Evolutionary conservation across 2,329 filamentous ascomycete genomes (phyloP).

Genomic region (Hortaea sp.): DNA sequence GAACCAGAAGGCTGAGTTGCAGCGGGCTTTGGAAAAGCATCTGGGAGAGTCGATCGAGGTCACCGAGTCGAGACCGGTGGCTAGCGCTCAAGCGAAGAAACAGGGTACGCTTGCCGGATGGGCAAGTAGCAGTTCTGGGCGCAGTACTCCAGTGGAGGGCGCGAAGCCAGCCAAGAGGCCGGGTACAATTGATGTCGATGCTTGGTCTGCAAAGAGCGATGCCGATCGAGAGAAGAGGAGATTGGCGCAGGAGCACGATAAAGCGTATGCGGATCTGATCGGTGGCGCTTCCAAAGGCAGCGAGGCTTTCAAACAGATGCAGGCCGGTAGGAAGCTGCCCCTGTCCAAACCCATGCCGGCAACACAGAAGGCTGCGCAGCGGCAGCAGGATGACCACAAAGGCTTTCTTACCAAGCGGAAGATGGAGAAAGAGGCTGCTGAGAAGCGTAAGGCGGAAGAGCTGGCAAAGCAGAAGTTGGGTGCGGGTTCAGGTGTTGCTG

Average conservation of each 20-base stretch:
- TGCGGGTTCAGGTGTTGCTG: constrained; percentile 68
- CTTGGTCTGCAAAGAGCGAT: constrained; percentile 13
- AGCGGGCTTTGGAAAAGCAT: constrained; percentile 48
- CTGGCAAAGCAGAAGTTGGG: constrained; percentile 35
- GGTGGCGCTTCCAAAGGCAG: constrained; percentile 8
- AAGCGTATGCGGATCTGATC: constrained; percentile 9
- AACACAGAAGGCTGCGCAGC: constrained; percentile 22
- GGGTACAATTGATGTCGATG: constrained; percentile 26
- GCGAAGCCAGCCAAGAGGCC: constrained; percentile 10
- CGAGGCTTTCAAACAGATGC: constrained; percentile 11
- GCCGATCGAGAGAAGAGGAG: constrained; percentile 1
- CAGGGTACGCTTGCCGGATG: constrained; percentile 32
- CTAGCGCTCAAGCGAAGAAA: constrained; percentile 20
- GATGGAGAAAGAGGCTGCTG: constrained; percentile 61
- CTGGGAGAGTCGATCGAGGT: constrained; percentile 25
- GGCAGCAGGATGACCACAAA: constrained; percentile 32
- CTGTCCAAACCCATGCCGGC: constrained; percentile 15
- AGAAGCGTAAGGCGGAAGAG: constrained; percentile 42
- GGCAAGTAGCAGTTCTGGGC: constrained; percentile 24
- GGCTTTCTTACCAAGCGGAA: constrained; percentile 65
- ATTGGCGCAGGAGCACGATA: constrained; percentile 4
- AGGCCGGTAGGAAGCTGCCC: constrained; percentile 18
- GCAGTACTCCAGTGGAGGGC: constrained; percentile 14
- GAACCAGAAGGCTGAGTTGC: constrained; percentile 76
- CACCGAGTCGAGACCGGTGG: constrained; percentile 6